Conservation (phyloP, 2,329 filamentous ascomycete genomes). For the Paraconiothyrium sp. region DNA sequence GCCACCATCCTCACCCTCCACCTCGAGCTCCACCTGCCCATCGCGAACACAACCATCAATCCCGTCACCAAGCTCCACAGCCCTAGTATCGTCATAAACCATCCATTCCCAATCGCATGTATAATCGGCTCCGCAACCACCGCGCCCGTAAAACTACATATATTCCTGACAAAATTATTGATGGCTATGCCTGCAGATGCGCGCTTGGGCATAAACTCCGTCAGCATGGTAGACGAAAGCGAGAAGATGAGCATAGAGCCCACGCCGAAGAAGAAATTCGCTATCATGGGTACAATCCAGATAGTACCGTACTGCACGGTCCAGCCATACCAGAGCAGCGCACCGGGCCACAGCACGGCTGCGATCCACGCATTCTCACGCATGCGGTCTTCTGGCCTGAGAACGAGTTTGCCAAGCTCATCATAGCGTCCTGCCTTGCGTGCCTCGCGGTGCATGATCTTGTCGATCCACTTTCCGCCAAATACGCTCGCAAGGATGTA, state of each 20-base stretch:
- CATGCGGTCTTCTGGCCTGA: conserved; percentile 52
- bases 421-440: conserved; percentile 49
- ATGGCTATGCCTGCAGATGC: conserved; percentile 50
- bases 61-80: conserved; percentile 58
- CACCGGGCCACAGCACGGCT: conserved; percentile 46
- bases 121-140: conserved; percentile 49
- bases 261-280: conserved; percentile 54
- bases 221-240: conserved; percentile 51
- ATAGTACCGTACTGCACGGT: conserved; percentile 42
- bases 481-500: conserved; percentile 48
- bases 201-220: conserved; percentile 51
- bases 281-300: conserved; percentile 50
- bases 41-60: conserved; percentile 64
- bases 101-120: conserved; percentile 50
- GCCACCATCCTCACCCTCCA: conserved; percentile 73
- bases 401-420: conserved; percentile 44
- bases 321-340: conserved; percentile 52
- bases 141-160: conserved; percentile 49
- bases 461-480: conserved; percentile 52
- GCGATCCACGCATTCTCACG: conserved; percentile 53
- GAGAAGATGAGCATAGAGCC: conserved; percentile 52
- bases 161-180: conserved; percentile 53
- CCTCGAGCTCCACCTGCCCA: conserved; percentile 67
- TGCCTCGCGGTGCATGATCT: conserved; percentile 53
- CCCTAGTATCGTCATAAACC: conserved; percentile 51